A percentile compares a stretch with the other conserved stretches of the same genome.
phyloP scores from a whole-genome alignment of 208 protist species.

The Trypanosomatidae sp. region DNA sequence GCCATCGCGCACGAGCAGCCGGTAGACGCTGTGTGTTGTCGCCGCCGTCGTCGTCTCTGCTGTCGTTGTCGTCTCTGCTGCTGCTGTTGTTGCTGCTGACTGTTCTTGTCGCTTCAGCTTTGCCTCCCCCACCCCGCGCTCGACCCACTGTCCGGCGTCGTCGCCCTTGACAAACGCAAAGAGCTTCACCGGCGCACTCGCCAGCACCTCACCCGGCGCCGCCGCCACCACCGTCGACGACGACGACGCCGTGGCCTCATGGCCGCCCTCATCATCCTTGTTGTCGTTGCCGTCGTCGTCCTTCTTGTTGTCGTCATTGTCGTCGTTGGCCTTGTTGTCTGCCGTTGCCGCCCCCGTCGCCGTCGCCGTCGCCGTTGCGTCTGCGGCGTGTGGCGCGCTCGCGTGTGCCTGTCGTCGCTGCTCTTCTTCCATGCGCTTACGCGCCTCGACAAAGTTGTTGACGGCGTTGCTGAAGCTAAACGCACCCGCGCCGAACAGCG shows the following conservation, averaged over 20 bases:
- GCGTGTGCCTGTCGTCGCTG: too few species aligned
- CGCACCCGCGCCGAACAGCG: conserved; percentile 15
- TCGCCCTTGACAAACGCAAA: conserved; percentile 45
- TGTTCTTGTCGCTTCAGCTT: conserved; percentile 28
- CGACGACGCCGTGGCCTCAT: conserved; percentile 6
- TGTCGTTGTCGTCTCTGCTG: conserved; percentile 6
- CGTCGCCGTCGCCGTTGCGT: background rate
- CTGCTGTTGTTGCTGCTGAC: conserved; percentile 6
- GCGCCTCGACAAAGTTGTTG: conserved; percentile 58
- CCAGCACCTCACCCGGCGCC: conserved; percentile 26
- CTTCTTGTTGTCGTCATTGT: conserved; percentile 7
- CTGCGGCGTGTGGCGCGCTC: too few species aligned
- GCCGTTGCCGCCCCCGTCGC: conserved; percentile 1
- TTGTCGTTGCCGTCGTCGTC: conserved; percentile 8
- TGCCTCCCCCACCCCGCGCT: conserved; percentile 54
- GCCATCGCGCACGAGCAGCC: conserved; percentile 68
- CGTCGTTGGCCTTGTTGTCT: conserved; percentile 3
- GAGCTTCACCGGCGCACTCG: conserved; percentile 31
- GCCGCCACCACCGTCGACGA: conserved; percentile 10
- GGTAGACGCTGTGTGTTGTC: conserved; percentile 16
- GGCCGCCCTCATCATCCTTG: conserved; percentile 7
- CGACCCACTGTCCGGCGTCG: conserved; percentile 29
- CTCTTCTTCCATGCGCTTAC: conserved; percentile 37
- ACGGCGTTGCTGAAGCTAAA: conserved; percentile 57
- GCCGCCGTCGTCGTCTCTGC: conserved; percentile 8